These are phyloP conservation scores for Colletotrichum sp. DNA, from an alignment of 2,329 filamentous ascomycete genomes.

Conservation along the genomic window DNA sequence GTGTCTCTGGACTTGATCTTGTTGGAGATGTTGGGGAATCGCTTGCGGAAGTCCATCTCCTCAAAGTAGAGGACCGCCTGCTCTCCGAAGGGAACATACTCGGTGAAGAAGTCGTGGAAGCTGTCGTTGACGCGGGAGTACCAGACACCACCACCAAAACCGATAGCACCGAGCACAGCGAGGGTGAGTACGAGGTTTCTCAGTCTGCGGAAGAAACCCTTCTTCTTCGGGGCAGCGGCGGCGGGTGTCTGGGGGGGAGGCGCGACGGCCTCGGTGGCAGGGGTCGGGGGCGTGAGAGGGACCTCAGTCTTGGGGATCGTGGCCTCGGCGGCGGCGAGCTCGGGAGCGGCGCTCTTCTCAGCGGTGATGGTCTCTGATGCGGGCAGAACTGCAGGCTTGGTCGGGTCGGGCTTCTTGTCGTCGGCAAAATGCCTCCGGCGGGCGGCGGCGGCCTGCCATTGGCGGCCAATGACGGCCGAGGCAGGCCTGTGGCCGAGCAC, in stretches of 20 bases:
- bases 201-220: slow-evolving; percentile 74
- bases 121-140: slow-evolving; percentile 94
- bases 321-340: slow-evolving; percentile 42
- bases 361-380: slow-evolving; percentile 57
- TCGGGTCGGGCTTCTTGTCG: slow-evolving; percentile 54
- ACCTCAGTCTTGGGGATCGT: slow-evolving; percentile 41
- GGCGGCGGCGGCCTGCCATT: slow-evolving; percentile 53
- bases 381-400: slow-evolving; percentile 58
- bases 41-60: slow-evolving; percentile 89
- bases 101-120: slow-evolving; percentile 99
- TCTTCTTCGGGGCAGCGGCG: slow-evolving; percentile 54
- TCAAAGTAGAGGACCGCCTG: slow-evolving; percentile 95
- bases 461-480: slow-evolving; percentile 58
- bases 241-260: slow-evolving; percentile 39
- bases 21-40: slow-evolving; percentile 65
- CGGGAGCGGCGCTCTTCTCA: slow-evolving; percentile 47
- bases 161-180: slow-evolving; percentile 75
- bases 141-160: slow-evolving; percentile 88
- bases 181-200: slow-evolving; percentile 80
- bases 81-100: slow-evolving; percentile 94
- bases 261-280: slow-evolving; percentile 32
- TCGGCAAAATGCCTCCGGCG: slow-evolving; percentile 60
- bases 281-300: slow-evolving; percentile 43
- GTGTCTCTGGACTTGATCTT: slow-evolving; percentile 53
- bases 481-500: slow-evolving; percentile 60